phyloP scores from a whole-genome alignment of 441 rosid species.

The Populus hybrid region DNA sequence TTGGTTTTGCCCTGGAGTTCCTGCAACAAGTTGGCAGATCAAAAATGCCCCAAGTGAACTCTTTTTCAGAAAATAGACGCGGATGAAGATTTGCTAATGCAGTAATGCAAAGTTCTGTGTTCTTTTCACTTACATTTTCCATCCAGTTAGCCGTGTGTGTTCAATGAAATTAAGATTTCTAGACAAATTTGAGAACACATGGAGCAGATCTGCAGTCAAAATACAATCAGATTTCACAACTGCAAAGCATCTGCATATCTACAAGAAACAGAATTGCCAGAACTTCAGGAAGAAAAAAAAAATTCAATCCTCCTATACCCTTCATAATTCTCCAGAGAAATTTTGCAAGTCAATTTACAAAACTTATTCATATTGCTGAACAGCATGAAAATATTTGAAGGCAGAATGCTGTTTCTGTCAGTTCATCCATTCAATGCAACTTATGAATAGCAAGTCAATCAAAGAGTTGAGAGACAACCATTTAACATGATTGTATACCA shows the following conservation, averaged over 20 bases:
- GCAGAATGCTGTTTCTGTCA: background rate
- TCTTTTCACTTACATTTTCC: conserved; percentile 75
- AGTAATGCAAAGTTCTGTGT: conserved; percentile 8
- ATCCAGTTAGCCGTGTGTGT: conserved; percentile 70
- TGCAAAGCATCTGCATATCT: background rate
- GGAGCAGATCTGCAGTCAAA: conserved; percentile 62
- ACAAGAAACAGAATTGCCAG: background rate
- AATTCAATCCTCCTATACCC: background rate
- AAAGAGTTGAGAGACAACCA: background rate
- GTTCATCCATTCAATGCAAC: background rate
- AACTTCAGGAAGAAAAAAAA: background rate
- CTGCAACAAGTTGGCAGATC: conserved; percentile 37
- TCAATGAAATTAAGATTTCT: conserved; percentile 80
- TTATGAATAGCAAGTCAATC: background rate
- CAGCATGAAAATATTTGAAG: background rate
- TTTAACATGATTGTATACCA: background rate
- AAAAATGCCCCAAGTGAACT: background rate
- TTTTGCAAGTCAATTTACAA: background rate
- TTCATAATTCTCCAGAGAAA: background rate
- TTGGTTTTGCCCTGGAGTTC: conserved; percentile 75
- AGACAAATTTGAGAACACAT: conserved; percentile 72
- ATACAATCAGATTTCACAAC: conserved; percentile 16
- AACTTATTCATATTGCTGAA: background rate
- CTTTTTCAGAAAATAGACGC: background rate
- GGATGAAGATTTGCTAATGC: background rate